Conservation (phyloP, 805 yeast genomes). For the Yarrowia yakushimensis region DNA sequence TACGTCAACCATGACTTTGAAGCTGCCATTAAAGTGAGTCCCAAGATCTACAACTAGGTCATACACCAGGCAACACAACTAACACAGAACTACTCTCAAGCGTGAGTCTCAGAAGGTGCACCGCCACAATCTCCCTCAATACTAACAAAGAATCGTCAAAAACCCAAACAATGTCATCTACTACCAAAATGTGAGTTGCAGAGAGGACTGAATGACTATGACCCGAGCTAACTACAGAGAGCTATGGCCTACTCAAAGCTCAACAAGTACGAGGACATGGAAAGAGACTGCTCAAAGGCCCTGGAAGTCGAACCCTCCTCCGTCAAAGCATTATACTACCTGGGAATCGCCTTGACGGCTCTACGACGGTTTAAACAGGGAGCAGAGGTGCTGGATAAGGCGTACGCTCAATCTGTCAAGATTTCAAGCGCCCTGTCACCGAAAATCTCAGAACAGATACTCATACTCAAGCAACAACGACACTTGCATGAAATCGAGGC, state of each 20-base stretch:
- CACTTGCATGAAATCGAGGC: background rate
- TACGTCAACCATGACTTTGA: constrained; percentile 13
- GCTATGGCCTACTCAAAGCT: constrained; percentile 17
- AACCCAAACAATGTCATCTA: constrained; percentile 12
- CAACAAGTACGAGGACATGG: constrained; percentile 9
- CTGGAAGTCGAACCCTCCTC: background rate
- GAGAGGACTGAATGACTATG: too few species aligned
- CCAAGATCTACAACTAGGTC: too few species aligned
- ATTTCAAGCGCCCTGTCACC: constrained; percentile 8
- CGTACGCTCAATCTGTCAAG: constrained; percentile 5
- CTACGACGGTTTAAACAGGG: constrained; percentile 4
- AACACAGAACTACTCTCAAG: constrained; percentile 20
- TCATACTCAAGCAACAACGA: background rate
- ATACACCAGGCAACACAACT: background rate
- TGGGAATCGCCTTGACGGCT: constrained; percentile 3
- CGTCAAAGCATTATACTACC: constrained; percentile 4
- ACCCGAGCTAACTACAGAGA: background rate
- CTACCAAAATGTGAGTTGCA: constrained; percentile 17
- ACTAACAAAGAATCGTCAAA: constrained; percentile 17
- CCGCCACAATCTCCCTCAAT: background rate
- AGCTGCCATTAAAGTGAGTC: constrained; percentile 4
- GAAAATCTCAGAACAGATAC: constrained; percentile 10
- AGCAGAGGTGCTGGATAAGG: background rate
- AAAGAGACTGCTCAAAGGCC: constrained; percentile 14
- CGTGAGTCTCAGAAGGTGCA: background rate